These are phyloP conservation scores for Brassica juncea DNA, from an alignment of 345 rosid genomes.

Conservation along the genomic window DNA sequence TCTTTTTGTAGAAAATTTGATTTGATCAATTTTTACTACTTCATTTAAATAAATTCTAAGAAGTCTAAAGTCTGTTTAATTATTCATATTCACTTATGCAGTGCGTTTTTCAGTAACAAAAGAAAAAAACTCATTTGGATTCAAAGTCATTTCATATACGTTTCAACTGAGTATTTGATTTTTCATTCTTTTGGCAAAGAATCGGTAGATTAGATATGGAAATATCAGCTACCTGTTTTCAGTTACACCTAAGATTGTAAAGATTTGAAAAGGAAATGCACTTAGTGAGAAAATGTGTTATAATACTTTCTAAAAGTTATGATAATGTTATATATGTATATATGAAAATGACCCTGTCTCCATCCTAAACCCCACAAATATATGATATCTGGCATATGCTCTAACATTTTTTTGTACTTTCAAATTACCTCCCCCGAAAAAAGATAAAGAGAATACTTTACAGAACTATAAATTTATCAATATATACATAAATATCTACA, in stretches of 20 bases:
- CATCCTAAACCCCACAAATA: slow-evolving; percentile 36
- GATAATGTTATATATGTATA: not conserved
- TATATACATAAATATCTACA: not conserved
- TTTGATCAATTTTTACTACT: not conserved
- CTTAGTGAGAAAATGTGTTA: not conserved
- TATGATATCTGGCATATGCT: slow-evolving; percentile 31
- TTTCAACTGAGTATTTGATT: not conserved
- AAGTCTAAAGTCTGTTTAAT: not conserved
- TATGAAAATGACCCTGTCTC: slow-evolving; percentile 24
- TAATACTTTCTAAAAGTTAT: slow-evolving; percentile 26
- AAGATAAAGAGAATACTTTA: not conserved
- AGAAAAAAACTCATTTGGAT: not conserved
- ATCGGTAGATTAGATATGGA: not conserved
- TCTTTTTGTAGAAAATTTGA: no score
- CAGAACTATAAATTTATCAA: slow-evolving; percentile 7
- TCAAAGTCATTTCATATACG: slow-evolving; percentile 1
- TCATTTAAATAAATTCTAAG: not conserved
- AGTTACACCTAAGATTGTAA: slow-evolving; percentile 11
- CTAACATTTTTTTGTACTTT: slow-evolving; percentile 4
- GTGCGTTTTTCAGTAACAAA: not conserved
- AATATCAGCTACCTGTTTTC: slow-evolving; percentile 9
- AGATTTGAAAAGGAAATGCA: slow-evolving; percentile 32
- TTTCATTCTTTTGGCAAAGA: not conserved
- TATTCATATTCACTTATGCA: not conserved
- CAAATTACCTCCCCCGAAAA: not conserved